Evolutionary conservation across 768 basidiomycete genomes (phyloP).

Genomic region (Termitomyces sp.): DNA sequence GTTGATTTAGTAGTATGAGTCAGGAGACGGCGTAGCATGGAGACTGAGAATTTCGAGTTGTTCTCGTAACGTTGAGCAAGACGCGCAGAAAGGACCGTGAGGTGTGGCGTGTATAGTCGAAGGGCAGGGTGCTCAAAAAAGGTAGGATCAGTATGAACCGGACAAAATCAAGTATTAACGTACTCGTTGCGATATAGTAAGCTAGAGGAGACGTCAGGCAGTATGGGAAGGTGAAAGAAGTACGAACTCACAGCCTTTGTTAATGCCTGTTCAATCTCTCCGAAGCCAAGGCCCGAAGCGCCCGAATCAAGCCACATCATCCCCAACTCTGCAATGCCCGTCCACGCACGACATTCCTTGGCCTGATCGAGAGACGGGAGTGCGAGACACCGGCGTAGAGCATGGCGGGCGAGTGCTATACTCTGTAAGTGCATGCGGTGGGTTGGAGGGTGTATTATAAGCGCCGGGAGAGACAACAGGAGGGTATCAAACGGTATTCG

Average conservation of each 20-base stretch:
- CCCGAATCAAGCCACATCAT: constrained; percentile 40
- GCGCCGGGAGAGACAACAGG: constrained; percentile 54
- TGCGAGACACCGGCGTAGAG: constrained; percentile 51
- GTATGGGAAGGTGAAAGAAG: not conserved
- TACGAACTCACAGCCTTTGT: constrained; percentile 58
- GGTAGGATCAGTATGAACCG: not conserved
- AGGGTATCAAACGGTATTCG: constrained; percentile 36
- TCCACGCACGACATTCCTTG: constrained; percentile 69
- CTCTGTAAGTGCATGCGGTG: constrained; percentile 52
- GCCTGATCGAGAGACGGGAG: constrained; percentile 46
- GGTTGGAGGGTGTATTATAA: constrained; percentile 62
- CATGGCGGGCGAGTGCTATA: constrained; percentile 48
- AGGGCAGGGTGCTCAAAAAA: constrained; percentile 57
- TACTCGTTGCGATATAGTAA: constrained; percentile 58
- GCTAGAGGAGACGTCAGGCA: constrained; percentile 23
- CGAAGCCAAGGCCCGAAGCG: constrained; percentile 46
- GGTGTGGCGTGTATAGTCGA: constrained; percentile 50
- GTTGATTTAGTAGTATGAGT: constrained; percentile 27
- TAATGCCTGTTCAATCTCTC: constrained; percentile 63
- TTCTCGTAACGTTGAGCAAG: constrained; percentile 41
- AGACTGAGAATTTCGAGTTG: constrained; percentile 58
- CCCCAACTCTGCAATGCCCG: constrained; percentile 64
- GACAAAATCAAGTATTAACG: not conserved
- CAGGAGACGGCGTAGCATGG: constrained; percentile 50
- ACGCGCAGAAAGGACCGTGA: constrained; percentile 59